Percentiles rank a stretch among this genome's conserved stretches.
Evolutionary conservation across 2,329 filamentous ascomycete genomes (phyloP).

Genomic region (Geosmithia flava): DNA sequence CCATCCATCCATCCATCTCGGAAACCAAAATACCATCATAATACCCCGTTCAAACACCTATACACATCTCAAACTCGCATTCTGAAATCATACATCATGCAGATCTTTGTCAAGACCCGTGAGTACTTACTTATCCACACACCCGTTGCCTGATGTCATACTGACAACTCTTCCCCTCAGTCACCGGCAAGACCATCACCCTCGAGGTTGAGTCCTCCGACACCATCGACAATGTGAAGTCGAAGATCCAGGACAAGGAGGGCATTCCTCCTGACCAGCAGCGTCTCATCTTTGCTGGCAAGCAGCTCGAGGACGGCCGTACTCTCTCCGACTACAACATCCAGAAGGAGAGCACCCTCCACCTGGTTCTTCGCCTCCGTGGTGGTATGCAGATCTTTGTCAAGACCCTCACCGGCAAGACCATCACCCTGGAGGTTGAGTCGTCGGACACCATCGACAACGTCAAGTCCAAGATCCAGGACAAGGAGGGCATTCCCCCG

Average conservation of each 20-base stretch:
- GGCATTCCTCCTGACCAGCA: slow-evolving; percentile 95
- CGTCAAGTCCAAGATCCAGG: slow-evolving; percentile 87
- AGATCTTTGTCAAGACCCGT: slow-evolving; percentile 98
- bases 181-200: slow-evolving; percentile 56
- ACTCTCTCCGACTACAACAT: slow-evolving; percentile 92
- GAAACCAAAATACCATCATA: background rate
- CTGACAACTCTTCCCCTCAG: slow-evolving; percentile 15
- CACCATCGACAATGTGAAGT: slow-evolving; percentile 96
- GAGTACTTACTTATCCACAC: slow-evolving; percentile 30
- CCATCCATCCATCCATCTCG: background rate
- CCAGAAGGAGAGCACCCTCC: slow-evolving; percentile 82
- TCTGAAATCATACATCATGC: slow-evolving; percentile 49
- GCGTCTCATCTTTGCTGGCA: slow-evolving; percentile 89
- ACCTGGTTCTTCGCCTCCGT: slow-evolving; percentile 81
- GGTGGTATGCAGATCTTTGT: slow-evolving; percentile 72
- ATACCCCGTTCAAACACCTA: background rate
- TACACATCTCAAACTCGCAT: background rate
- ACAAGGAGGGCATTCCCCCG: slow-evolving; percentile 87
- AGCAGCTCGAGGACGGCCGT: slow-evolving; percentile 90
- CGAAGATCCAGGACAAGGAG: slow-evolving; percentile 98
- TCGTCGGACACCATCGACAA: slow-evolving; percentile 88
- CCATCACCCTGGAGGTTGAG: slow-evolving; percentile 85
- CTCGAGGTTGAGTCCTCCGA: slow-evolving; percentile 74
- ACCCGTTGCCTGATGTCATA: slow-evolving; percentile 2
- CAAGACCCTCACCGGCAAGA: slow-evolving; percentile 82